phyloP scores from a whole-genome alignment of 345 rosid species.

The Murraya paniculata region DNA sequence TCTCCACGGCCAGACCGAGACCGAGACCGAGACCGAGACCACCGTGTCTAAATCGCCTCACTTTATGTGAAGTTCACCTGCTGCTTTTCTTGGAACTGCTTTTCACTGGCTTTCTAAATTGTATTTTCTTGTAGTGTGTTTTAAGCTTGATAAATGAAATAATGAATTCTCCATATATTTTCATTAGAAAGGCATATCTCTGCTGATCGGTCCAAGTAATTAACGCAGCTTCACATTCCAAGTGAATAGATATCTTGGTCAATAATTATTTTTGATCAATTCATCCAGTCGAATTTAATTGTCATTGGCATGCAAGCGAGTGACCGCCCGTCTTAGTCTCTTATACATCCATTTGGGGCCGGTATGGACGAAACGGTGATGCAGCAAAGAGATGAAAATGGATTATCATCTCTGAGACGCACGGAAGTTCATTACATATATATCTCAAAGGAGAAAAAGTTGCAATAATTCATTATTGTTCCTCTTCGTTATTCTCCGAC shows the following conservation, averaged over 20 bases:
- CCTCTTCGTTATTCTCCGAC: conserved; percentile 15
- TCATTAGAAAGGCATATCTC: too few relatives aligned
- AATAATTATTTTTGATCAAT: not conserved
- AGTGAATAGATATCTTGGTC: not conserved
- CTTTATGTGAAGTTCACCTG: conserved; percentile 8
- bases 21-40: conserved; percentile 3
- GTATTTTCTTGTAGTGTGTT: too few relatives aligned
- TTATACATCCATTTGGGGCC: too few relatives aligned
- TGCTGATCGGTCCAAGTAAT: too few relatives aligned
- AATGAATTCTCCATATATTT: too few relatives aligned
- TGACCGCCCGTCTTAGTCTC: too few relatives aligned
- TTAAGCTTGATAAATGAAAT: too few relatives aligned
- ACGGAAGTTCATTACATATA: not conserved
- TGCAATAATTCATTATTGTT: not conserved
- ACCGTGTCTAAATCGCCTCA: not conserved
- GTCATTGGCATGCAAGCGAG: too few relatives aligned
- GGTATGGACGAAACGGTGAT: too few relatives aligned
- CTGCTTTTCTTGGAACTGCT: not conserved
- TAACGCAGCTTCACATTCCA: too few relatives aligned
- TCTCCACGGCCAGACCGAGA: not conserved
- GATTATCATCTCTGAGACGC: not conserved
- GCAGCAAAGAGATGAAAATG: too few relatives aligned
- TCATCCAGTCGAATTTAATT: too few relatives aligned
- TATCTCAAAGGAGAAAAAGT: not conserved
- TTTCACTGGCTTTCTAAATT: not conserved